Evolutionary conservation across 495 filamentous ascomycete genomes (phyloP).

Genomic region (Xylaria telfairii): DNA sequence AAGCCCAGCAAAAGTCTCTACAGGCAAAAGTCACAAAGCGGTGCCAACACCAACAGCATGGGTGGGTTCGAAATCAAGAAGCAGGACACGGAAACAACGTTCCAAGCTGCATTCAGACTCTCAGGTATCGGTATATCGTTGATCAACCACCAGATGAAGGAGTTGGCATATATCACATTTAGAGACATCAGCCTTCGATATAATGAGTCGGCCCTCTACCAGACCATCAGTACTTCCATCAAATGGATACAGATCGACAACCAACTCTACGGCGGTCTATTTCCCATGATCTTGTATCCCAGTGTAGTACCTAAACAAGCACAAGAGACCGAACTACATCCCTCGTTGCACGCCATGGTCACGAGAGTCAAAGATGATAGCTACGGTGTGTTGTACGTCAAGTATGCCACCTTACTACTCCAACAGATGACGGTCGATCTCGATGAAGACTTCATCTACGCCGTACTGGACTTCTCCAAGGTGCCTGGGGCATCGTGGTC

Average conservation of each 20-base stretch:
- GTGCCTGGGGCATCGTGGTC: conserved; percentile 93
- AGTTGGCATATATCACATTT: conserved; percentile 92
- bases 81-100: conserved; percentile 81
- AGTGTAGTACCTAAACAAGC: conserved; percentile 99
- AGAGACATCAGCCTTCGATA: conserved; percentile 91
- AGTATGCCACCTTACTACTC: conserved; percentile 90
- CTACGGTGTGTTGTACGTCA: conserved; percentile 97
- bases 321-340: conserved; percentile 95
- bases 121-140: conserved; percentile 93
- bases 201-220: conserved; percentile 88
- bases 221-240: conserved; percentile 84
- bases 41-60: conserved; percentile 53
- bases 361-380: conserved; percentile 97
- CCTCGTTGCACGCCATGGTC: conserved; percentile 88
- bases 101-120: conserved; percentile 84
- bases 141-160: conserved; percentile 88
- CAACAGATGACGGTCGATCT: conserved; percentile 99
- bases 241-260: conserved; percentile 99
- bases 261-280: conserved; percentile 96
- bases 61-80: conserved; percentile 92
- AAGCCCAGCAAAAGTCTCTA: conserved; percentile 93
- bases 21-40: conserved; percentile 75
- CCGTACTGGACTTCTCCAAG: conserved; percentile 93
- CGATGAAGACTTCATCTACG: conserved; percentile 97
- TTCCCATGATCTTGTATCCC: conserved; percentile 95